Conservation (phyloP, 495 filamentous ascomycete genomes). For the Cudoniella acicularis region DNA sequence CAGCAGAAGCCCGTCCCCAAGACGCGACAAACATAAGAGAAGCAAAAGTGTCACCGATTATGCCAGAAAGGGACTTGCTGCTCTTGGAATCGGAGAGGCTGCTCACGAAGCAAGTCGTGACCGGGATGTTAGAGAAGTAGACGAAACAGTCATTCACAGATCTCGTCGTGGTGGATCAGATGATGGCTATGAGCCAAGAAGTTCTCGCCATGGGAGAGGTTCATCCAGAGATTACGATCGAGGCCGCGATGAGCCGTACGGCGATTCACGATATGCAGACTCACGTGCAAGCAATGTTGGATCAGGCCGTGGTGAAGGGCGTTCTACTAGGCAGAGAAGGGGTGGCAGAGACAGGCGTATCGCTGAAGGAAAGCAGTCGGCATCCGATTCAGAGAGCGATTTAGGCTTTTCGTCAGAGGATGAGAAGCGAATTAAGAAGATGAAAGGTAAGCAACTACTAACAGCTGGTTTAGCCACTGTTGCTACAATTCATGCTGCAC, state of each 20-base stretch:
- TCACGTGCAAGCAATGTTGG: conserved; percentile 20
- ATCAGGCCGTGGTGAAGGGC: conserved; percentile 24
- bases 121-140: conserved; percentile 67
- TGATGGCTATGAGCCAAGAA: conserved; percentile 18
- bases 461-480: conserved; percentile 81
- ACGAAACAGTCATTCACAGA: conserved; percentile 28
- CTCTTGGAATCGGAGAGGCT: conserved; percentile 47
- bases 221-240: conserved; percentile 10
- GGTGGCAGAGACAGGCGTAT: conserved; percentile 20
- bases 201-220: conserved; percentile 7
- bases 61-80: conserved; percentile 50
- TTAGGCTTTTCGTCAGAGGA: conserved; percentile 75
- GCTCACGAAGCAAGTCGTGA: conserved; percentile 35
- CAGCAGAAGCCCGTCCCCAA: conserved; percentile 35
- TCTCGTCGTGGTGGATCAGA: conserved; percentile 16
- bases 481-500: conserved; percentile 84
- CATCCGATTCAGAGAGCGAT: conserved; percentile 54
- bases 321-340: conserved; percentile 28
- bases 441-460: conserved; percentile 79
- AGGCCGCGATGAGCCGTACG: conserved; percentile 19
- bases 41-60: conserved; percentile 58
- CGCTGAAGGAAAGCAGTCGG: conserved; percentile 23
- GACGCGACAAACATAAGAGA: conserved; percentile 32
- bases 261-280: conserved; percentile 21
- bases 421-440: conserved; percentile 67